phyloP scores from a whole-genome alignment of 192 early-diverging fungal species.

The Pecoramyces ruminantium region DNA sequence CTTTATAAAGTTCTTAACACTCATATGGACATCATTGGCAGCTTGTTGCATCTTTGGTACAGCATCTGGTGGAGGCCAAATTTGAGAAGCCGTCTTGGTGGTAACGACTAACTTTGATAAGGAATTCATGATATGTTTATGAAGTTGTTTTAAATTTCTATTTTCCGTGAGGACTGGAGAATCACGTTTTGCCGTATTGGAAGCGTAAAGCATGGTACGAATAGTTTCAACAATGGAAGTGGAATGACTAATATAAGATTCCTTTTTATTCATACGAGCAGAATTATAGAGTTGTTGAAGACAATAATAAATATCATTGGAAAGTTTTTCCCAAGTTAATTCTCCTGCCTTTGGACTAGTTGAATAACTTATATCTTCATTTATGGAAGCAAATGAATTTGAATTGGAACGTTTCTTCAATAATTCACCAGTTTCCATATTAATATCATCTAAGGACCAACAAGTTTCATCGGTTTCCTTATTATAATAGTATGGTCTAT shows the following conservation, averaged over 20 bases:
- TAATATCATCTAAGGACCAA: constrained; percentile 27
- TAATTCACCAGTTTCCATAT: constrained; percentile 17
- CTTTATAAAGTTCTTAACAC: constrained; percentile 56
- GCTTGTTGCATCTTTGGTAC: constrained; percentile 54
- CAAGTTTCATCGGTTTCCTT: constrained; percentile 45
- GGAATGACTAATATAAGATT: constrained; percentile 33
- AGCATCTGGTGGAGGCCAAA: constrained; percentile 46
- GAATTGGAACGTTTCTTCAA: constrained; percentile 16
- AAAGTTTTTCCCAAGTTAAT: constrained; percentile 19
- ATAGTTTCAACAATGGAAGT: constrained; percentile 54
- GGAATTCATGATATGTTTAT: constrained; percentile 63
- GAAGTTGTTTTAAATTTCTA: constrained; percentile 40
- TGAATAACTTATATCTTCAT: neutral
- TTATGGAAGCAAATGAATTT: neutral
- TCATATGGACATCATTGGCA: constrained; percentile 51
- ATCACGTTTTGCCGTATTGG: constrained; percentile 52
- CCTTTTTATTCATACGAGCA: constrained; percentile 21
- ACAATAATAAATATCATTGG: constrained; percentile 16
- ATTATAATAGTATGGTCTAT: constrained; percentile 46
- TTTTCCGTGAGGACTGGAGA: constrained; percentile 46
- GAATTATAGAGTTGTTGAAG: constrained; percentile 15
- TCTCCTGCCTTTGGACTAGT: neutral
- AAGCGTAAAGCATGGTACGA: constrained; percentile 66
- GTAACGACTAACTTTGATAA: constrained; percentile 45
- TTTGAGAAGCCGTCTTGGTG: constrained; percentile 20